Evolutionary conservation across 305 asterid species (phyloP).

Genomic region (Fraxinus greggii): DNA sequence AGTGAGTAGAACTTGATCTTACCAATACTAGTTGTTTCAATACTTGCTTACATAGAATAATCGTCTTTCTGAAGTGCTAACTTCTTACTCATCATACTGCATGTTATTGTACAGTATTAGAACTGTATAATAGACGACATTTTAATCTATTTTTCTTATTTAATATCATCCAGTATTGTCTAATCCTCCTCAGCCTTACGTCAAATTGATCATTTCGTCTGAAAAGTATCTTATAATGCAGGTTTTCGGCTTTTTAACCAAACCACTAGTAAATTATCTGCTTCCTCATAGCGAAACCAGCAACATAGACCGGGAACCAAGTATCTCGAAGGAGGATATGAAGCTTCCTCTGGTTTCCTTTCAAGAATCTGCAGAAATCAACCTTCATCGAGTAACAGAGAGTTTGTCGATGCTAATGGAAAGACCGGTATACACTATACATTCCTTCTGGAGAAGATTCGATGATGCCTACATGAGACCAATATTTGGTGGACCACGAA

Average conservation of each 20-base stretch:
- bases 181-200: not conserved
- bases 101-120: not conserved
- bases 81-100: not conserved
- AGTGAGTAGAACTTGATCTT: slow-evolving; percentile 43
- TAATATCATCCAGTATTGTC: not conserved
- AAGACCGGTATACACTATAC: slow-evolving; percentile 77
- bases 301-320: slow-evolving; percentile 56
- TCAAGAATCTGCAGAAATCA: slow-evolving; percentile 72
- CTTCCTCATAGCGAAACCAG: slow-evolving; percentile 46
- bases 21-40: not conserved
- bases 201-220: not conserved
- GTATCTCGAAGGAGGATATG: slow-evolving; percentile 59
- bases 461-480: slow-evolving; percentile 91
- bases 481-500: slow-evolving; percentile 62
- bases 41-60: not conserved
- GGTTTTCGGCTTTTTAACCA: slow-evolving; percentile 87
- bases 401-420: slow-evolving; percentile 71
- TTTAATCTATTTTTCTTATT: not conserved
- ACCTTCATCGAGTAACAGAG: slow-evolving; percentile 62
- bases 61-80: not conserved
- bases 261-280: slow-evolving; percentile 60
- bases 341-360: slow-evolving; percentile 74
- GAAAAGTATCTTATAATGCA: slow-evolving; percentile 24
- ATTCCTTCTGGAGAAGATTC: slow-evolving; percentile 81
- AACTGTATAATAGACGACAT: not conserved